Conservation (phyloP, 257 asterid species). For the Lavandula angustifolia region DNA sequence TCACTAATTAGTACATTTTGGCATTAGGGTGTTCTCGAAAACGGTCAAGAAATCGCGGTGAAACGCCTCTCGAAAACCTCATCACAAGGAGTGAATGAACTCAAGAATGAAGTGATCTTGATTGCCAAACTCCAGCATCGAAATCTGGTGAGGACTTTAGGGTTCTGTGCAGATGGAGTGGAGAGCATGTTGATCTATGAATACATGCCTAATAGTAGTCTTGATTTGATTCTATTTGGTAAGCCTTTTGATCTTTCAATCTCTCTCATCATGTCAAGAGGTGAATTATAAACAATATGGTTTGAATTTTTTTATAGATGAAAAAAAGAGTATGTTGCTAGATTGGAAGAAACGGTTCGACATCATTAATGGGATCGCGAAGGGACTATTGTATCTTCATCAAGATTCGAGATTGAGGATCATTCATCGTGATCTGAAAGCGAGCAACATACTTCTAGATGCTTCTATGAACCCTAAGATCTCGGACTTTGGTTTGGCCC, state of each 20-base stretch:
- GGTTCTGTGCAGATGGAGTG: constrained; percentile 16
- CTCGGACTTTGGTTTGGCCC: constrained; percentile 33
- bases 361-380: constrained; percentile 21
- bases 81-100: constrained; percentile 23
- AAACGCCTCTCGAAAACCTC: constrained; percentile 28
- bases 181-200: constrained; percentile 32
- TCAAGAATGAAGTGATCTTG: constrained; percentile 32
- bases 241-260: neutral
- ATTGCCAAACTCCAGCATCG: constrained; percentile 32
- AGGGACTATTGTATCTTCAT: constrained; percentile 27
- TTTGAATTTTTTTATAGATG: neutral
- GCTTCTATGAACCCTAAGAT: constrained; percentile 33
- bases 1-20: neutral
- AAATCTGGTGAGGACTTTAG: constrained; percentile 27
- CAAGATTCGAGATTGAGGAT: constrained; percentile 27
- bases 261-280: neutral
- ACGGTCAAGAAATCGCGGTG: constrained; percentile 28
- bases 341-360: constrained; percentile 16
- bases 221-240: constrained; percentile 25
- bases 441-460: constrained; percentile 30
- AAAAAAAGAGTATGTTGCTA: constrained; percentile 1
- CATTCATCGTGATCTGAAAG: constrained; percentile 32
- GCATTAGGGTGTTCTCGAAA: constrained; percentile 6
- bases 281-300: neutral
- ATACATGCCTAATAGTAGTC: constrained; percentile 29